A percentile compares a stretch with the other conserved stretches of the same genome.
Evolutionary conservation across 2,329 filamentous ascomycete genomes (phyloP).

Genomic region (Pestalotiopsis sp.): DNA sequence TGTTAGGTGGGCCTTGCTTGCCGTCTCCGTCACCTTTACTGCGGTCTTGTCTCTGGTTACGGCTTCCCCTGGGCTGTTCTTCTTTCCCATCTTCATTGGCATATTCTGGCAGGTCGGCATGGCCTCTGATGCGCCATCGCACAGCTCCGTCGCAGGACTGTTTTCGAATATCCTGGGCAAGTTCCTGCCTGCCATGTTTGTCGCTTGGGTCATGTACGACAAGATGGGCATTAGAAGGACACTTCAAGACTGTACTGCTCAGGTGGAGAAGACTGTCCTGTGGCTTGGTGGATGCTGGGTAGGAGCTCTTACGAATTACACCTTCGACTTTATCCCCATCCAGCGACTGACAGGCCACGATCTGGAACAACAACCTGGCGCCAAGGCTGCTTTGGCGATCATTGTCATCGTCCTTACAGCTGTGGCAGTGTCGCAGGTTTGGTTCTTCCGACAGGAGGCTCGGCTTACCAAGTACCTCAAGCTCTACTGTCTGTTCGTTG

Average conservation of each 20-base stretch:
- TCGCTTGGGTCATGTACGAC: constrained; percentile 83
- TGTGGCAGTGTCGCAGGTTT: constrained; percentile 76
- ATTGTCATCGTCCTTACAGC: constrained; percentile 71
- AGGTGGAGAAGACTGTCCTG: constrained; percentile 85
- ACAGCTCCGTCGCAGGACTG: constrained; percentile 67
- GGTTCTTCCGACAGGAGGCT: constrained; percentile 83
- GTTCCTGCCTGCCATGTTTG: constrained; percentile 85
- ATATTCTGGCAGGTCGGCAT: constrained; percentile 90
- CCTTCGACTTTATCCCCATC: constrained; percentile 91
- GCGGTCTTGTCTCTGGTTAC: constrained; percentile 80
- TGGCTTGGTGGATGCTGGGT: constrained; percentile 93
- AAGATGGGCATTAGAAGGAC: constrained; percentile 77
- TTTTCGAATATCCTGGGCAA: constrained; percentile 79
- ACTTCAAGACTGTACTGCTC: constrained; percentile 72
- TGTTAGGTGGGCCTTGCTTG: constrained; percentile 81
- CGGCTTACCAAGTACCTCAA: constrained; percentile 76
- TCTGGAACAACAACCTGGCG: constrained; percentile 85
- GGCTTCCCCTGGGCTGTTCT: constrained; percentile 77
- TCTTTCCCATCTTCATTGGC: constrained; percentile 78
- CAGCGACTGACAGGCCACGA: constrained; percentile 90
- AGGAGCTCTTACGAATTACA: constrained; percentile 91
- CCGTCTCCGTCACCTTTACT: constrained; percentile 79
- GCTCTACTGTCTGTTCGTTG: constrained; percentile 71
- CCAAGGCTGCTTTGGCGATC: constrained; percentile 76
- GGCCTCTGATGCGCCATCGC: constrained; percentile 81